phyloP scores from a whole-genome alignment of 257 asterid genomes.

The Petrea volubilis region DNA sequence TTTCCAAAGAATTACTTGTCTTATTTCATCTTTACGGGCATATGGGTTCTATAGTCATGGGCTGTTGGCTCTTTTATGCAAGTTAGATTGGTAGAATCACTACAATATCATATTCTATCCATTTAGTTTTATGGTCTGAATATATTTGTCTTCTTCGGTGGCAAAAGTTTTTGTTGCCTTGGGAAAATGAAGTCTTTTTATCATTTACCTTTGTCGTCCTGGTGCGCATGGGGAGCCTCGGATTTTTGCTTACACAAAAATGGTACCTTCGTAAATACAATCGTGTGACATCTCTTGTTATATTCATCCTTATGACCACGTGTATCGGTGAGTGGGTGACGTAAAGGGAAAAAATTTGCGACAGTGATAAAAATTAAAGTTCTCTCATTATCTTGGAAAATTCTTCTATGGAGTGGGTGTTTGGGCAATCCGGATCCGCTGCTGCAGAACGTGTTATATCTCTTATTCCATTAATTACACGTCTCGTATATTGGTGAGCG shows the following conservation, averaged over 20 bases:
- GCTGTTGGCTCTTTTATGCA: constrained; percentile 8
- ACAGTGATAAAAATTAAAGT: no score
- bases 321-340: no score
- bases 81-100: constrained; percentile 23
- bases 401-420: no score
- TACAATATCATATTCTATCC: constrained; percentile 16
- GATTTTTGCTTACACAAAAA: not conserved
- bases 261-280: not conserved
- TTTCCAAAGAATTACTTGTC: not conserved
- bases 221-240: constrained; percentile 11
- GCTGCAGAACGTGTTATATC: no score
- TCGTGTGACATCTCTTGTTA: not conserved
- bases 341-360: no score
- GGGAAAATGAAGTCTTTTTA: constrained; percentile 6
- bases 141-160: constrained; percentile 30
- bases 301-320: no score
- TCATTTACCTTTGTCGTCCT: constrained; percentile 11
- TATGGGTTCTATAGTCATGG: not conserved
- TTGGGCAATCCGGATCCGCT: no score
- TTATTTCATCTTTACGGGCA: constrained; percentile 3
- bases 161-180: constrained; percentile 20
- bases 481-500: no score
- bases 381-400: no score
- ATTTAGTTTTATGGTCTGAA: constrained; percentile 24
- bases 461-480: no score